A percentile compares a stretch with the other conserved stretches of the same genome.
Conservation (phyloP, 73 alveolate species). For the Stentor coeruleus region DNA sequence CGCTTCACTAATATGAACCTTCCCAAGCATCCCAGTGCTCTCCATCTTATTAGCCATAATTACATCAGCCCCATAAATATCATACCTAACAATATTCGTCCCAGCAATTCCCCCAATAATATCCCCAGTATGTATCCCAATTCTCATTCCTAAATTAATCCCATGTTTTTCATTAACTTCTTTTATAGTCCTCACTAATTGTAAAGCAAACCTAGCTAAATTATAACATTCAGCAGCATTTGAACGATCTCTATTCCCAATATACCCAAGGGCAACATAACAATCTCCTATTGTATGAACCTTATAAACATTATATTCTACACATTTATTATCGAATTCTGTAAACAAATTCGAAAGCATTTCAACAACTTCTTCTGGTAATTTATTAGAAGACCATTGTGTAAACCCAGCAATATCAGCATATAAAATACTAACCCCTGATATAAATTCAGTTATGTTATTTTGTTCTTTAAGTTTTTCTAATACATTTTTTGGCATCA, state of each 20-base stretch:
- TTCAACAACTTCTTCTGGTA: constrained; percentile 46
- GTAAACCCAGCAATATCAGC: constrained; percentile 57
- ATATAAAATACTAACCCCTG: constrained; percentile 36
- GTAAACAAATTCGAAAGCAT: constrained; percentile 41
- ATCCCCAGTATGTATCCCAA: constrained; percentile 27
- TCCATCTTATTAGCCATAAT: constrained; percentile 92
- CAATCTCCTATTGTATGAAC: constrained; percentile 52
- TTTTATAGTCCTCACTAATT: neutral
- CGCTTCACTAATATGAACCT: constrained; percentile 75
- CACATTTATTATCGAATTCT: constrained; percentile 32
- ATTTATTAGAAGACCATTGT: constrained; percentile 30
- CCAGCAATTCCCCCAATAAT: constrained; percentile 78
- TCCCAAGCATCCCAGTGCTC: constrained; percentile 72
- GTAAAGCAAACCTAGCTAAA: constrained; percentile 13
- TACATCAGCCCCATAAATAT: constrained; percentile 91
- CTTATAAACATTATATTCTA: constrained; percentile 35
- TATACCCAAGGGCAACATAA: constrained; percentile 43
- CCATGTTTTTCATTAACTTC: constrained; percentile 26
- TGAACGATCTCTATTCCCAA: constrained; percentile 37
- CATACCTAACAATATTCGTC: constrained; percentile 81
- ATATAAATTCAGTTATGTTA: no score
- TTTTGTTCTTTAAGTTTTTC: no score
- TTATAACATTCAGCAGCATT: constrained; percentile 43
- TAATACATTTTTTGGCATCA: no score
- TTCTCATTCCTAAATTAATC: constrained; percentile 17